phyloP scores from a whole-genome alignment of 2,329 filamentous ascomycete species.

The Botrytis fragariae region DNA sequence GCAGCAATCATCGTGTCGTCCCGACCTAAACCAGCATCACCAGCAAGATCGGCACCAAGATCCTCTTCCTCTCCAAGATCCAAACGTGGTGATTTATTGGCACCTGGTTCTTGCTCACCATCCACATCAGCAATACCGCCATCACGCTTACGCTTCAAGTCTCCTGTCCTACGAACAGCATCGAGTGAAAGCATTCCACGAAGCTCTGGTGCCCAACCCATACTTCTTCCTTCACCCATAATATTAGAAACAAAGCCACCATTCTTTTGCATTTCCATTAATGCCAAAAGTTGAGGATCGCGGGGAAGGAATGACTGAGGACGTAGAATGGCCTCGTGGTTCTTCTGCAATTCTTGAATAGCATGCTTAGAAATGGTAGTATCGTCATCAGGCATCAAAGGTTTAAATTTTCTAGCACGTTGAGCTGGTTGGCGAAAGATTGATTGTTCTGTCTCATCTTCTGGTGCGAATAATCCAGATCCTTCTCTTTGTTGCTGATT shows the following conservation, averaged over 20 bases:
- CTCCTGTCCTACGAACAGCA: constrained; percentile 69
- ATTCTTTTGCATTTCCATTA: constrained; percentile 89
- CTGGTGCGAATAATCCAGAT: constrained; percentile 56
- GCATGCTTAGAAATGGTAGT: constrained; percentile 74
- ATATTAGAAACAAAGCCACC: constrained; percentile 87
- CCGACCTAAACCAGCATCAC: constrained; percentile 50
- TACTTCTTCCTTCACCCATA: constrained; percentile 74
- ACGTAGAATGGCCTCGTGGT: constrained; percentile 83
- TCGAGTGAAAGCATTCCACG: constrained; percentile 89
- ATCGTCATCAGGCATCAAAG: constrained; percentile 73
- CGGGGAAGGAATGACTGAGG: constrained; percentile 79
- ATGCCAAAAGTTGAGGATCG: constrained; percentile 79
- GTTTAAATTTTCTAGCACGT: constrained; percentile 71
- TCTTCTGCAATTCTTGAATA: constrained; percentile 82
- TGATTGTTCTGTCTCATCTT: constrained; percentile 52
- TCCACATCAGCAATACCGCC: constrained; percentile 80
- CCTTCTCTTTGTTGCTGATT: constrained; percentile 51
- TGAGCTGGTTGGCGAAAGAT: constrained; percentile 68
- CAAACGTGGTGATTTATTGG: constrained; percentile 63
- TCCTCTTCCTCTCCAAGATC: constrained; percentile 62
- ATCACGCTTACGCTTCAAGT: constrained; percentile 92
- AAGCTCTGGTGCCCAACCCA: constrained; percentile 87
- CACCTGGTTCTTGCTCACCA: constrained; percentile 56
- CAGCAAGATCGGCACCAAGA: constrained; percentile 45
- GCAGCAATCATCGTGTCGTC: constrained; percentile 43